Evolutionary conservation across 2,329 filamentous ascomycete species (phyloP).

Genomic region (Simplicillium aogashimaense): DNA sequence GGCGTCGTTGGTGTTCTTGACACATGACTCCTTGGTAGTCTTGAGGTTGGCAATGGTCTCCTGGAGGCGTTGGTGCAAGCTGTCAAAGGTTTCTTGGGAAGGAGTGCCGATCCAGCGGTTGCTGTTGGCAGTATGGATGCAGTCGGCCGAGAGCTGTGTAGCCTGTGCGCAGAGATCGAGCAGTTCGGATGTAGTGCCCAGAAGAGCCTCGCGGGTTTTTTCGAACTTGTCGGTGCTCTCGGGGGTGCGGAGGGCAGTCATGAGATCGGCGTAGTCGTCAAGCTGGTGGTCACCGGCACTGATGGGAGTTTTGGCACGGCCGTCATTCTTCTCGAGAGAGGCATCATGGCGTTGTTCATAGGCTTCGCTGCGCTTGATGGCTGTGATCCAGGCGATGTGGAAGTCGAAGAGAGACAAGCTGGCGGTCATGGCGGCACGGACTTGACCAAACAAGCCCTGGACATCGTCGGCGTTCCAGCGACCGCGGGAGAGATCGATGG

Average conservation of each 20-base stretch:
- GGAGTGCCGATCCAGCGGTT: conserved; percentile 18
- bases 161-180: conserved; percentile 10
- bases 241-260: conserved; percentile 25
- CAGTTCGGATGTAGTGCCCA: conserved; percentile 16
- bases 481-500: conserved; percentile 33
- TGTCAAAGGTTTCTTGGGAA: conserved; percentile 11
- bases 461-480: conserved; percentile 35
- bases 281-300: conserved; percentile 16
- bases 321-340: conserved; percentile 5
- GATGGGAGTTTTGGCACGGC: neutral
- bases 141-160: conserved; percentile 9
- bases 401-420: conserved; percentile 29
- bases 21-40: conserved; percentile 14
- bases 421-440: conserved; percentile 23
- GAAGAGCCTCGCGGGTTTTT: conserved; percentile 21
- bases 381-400: conserved; percentile 22
- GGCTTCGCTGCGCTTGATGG: conserved; percentile 9
- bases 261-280: conserved; percentile 19
- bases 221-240: conserved; percentile 21
- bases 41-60: conserved; percentile 16
- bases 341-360: neutral
- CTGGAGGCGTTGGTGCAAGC: conserved; percentile 9
- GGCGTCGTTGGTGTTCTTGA: conserved; percentile 24
- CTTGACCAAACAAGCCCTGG: conserved; percentile 20
- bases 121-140: conserved; percentile 17